Percentiles rank a stretch among this genome's conserved stretches.
These are phyloP conservation scores for Mimosa pudica DNA, from an alignment of 306 rosid genomes.

Conservation along the genomic window DNA sequence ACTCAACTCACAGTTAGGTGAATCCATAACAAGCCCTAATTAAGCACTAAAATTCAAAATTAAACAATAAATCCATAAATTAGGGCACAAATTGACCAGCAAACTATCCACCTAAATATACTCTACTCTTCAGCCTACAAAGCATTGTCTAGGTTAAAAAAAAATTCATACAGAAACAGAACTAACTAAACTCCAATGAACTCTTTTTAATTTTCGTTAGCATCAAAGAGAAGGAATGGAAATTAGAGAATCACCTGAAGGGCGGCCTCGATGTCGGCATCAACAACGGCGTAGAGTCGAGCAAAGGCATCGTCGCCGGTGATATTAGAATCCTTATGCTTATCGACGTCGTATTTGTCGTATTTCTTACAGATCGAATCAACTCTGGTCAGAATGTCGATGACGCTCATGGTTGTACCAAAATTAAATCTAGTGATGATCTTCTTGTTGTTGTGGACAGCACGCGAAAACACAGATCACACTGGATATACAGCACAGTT, in stretches of 20 bases:
- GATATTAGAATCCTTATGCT: conserved; percentile 73
- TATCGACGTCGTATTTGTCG: conserved; percentile 87
- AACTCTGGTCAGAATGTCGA: conserved; percentile 90
- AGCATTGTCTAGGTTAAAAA: neutral
- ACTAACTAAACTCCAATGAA: neutral
- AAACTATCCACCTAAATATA: neutral
- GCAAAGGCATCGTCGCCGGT: conserved; percentile 96
- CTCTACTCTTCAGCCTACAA: neutral
- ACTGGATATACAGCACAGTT: neutral
- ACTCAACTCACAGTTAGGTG: neutral
- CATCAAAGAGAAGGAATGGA: neutral
- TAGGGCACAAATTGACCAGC: conserved; percentile 9
- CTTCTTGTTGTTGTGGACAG: neutral
- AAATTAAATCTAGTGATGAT: neutral
- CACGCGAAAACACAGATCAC: neutral
- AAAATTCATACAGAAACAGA: neutral
- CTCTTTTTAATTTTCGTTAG: neutral
- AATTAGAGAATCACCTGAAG: conserved; percentile 52
- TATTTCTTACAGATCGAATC: conserved; percentile 94
- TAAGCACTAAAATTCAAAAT: neutral
- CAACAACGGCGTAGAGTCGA: conserved; percentile 74
- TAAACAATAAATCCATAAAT: neutral
- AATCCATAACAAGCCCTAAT: neutral
- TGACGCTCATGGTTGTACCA: conserved; percentile 73
- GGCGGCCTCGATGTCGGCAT: conserved; percentile 74